Evolutionary conservation across 108 stramenopile genomes (phyloP).

Genomic region (Skeletonema costatum): DNA sequence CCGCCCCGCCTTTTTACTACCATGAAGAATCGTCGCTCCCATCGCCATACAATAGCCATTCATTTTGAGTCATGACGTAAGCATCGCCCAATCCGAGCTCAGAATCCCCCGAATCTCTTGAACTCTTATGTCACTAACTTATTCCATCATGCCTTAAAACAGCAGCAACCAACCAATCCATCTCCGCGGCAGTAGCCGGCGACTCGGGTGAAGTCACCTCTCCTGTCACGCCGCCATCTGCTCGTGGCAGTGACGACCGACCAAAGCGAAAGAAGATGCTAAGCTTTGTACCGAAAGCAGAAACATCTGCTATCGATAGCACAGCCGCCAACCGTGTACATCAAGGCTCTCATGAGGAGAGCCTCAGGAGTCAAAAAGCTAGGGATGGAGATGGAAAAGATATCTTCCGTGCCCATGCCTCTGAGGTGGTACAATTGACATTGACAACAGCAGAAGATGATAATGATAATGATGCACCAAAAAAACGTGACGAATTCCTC

Average conservation of each 20-base stretch:
- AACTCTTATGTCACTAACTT: background rate
- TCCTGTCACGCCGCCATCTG: background rate
- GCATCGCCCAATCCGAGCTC: background rate
- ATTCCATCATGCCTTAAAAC: background rate
- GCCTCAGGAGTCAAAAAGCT: background rate
- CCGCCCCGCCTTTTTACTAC: too few species aligned
- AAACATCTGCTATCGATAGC: conserved; percentile 23
- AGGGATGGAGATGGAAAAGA: background rate
- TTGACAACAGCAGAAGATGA: background rate
- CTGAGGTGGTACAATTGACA: conserved; percentile 1
- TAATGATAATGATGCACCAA: background rate
- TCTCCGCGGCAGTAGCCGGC: background rate
- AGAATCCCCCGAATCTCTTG: background rate
- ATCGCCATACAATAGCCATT: background rate
- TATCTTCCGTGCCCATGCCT: background rate
- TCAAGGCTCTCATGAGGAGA: conserved; percentile 21
- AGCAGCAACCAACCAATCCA: background rate
- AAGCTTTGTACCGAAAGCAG: conserved; percentile 29
- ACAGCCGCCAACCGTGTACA: conserved; percentile 9
- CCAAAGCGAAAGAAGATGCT: conserved; percentile 15
- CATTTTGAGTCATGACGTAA: background rate
- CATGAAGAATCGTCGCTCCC: too few species aligned
- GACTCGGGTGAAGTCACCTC: background rate
- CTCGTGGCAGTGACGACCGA: background rate
- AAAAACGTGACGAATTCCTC: background rate